Conservation (phyloP, 176 grass and related monocot species). For the Tillandsia leiboldiana region DNA sequence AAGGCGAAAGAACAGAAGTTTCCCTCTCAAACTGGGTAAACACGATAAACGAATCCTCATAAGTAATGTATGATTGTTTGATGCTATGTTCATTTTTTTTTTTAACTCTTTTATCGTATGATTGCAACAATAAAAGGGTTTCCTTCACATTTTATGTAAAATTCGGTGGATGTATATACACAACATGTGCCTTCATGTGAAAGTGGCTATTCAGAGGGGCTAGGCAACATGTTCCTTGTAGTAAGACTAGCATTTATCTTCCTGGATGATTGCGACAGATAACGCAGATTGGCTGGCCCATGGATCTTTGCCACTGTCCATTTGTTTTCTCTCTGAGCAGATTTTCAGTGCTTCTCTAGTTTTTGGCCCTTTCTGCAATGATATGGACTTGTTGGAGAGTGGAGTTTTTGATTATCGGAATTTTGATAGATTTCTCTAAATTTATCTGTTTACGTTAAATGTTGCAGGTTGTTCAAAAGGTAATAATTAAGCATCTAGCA, state of each 20-base stretch:
- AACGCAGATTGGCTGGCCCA: background rate
- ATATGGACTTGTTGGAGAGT: background rate
- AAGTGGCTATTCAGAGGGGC: background rate
- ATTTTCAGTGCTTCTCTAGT: background rate
- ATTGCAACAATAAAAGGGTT: background rate
- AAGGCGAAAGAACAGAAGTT: constrained; percentile 29
- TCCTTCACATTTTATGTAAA: background rate
- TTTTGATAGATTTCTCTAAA: background rate
- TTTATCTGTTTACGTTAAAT: background rate
- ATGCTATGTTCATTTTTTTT: background rate
- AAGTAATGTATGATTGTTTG: background rate
- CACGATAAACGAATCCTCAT: background rate
- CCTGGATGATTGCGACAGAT: background rate
- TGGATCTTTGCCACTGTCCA: background rate
- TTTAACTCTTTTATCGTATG: background rate
- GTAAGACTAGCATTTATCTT: background rate
- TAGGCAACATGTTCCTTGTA: background rate
- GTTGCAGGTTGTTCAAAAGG: background rate
- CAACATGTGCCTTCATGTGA: background rate
- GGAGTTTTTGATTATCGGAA: background rate
- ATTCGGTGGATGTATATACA: background rate
- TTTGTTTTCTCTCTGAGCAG: background rate
- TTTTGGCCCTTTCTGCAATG: background rate
- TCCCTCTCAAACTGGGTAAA: background rate
- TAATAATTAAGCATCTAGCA: background rate